Evolutionary conservation across 2,329 filamentous ascomycete species (phyloP), one percentile per base, ranked within the genome.

Genomic region (Fusarium oxysporum): DNA sequence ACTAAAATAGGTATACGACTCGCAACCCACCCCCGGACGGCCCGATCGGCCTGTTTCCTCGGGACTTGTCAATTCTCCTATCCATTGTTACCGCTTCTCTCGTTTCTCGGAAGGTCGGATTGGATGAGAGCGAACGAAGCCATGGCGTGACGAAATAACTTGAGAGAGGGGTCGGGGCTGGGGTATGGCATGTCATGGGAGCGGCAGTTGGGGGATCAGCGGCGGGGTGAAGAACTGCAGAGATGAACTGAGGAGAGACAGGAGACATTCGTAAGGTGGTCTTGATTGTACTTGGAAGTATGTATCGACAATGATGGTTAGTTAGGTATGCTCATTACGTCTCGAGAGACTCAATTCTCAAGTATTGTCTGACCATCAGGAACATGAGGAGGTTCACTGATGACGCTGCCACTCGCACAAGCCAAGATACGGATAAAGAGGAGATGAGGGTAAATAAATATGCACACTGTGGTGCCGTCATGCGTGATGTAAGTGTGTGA

Each of bases 131-230:
- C 32, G 9, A 43, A 51, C 32, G 48, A 38, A 41, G 28, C 45
- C 35, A 55, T 54, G 55, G 66, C 66, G 55, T 70, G 55, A 63
- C 23, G 44, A 41, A 48, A 32, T 28, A 45, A 47, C 37, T 35
- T 23, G 41, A 38, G 38, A 40, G 45, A 48, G 53, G 51, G 30
- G 47, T 40, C 44, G 66, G 48, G 47, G 53, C 25, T 69, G 47
- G 47, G 58, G 64, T 50, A 62, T 50, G 60, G 53, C 19, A 65
- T 65, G 65, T 43, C 53, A 70, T 56, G 43, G 40, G 38, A 65
- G 37, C 45, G 59, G 62, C 50, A 62, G 53, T 58, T 69, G 47
- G 65, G 37, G 48, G 65, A 70, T 70, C 66, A 40, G 58, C 66
- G 40, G 64, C 35, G 44, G 51, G 64, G 64, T 44, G 28, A 48